Evolutionary conservation across 371 early-diverging fungal genomes (phyloP), one percentile per base, ranked within the genome.

Genomic region (Rhizopus stolonifer): DNA sequence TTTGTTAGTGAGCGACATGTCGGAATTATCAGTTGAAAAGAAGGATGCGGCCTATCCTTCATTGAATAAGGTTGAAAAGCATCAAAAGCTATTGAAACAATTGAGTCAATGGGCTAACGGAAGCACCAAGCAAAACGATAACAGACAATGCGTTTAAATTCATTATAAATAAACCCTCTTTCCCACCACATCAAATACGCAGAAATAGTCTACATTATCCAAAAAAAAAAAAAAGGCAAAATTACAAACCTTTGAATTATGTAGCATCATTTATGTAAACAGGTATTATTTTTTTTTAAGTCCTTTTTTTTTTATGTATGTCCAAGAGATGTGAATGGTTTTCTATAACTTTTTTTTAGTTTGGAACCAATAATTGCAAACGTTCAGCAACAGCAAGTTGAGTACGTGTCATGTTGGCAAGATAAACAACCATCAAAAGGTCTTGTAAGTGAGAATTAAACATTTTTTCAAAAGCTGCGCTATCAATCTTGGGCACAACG

Each of bases 361-460:
- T 72, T 43, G 64, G 84, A 49, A 86, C 79, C 69, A 92, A 79
- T 57, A 82, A 85, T 64, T 94, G 89, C 56, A 96, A 82, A 56
- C 88, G 80, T 69, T 94, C 92, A 52, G 95, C 92, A 72, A 95
- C 87, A 58, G 89, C 86, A 52, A 97, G 81, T 75, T 97, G 97
- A 21, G 94, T 89, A 52, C 93, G 86, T 29, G 96, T 93, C 72
- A 97, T 86, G 77, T 94, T 92, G 60, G 94, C 89, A 47, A 97
- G 82, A 67, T 97, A 94, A 34, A 93, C 89, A 33, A 94, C 94
- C 94, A 95, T 93, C 64, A 95, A 81, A 49, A 95, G 79, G 69
- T 97, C 96, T 81, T 93, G 87, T 52, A 92, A 67, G 68, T 95
- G 96, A 69, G 85, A 84, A 79, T 92, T 90, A 84, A 95, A 94